These are phyloP conservation scores for Neurospora africana DNA, from an alignment of 495 filamentous ascomycete genomes.

Conservation along the genomic window DNA sequence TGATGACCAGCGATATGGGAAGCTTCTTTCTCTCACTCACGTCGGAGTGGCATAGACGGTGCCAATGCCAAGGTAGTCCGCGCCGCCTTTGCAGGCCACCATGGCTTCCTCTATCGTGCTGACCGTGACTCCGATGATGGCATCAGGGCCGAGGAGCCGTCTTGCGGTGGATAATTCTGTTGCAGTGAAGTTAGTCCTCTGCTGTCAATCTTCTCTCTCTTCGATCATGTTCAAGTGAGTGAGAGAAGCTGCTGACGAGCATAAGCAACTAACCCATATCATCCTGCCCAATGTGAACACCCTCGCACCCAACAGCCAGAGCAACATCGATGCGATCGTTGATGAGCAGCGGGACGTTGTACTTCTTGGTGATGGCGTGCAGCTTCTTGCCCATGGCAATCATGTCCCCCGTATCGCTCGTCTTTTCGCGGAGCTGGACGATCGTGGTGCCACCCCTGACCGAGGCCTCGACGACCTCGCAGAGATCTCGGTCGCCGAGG, in stretches of 20 bases:
- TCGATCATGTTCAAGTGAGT: not conserved
- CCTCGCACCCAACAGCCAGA: slow-evolving; percentile 73
- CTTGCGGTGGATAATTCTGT: slow-evolving; percentile 56
- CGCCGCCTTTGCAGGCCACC: slow-evolving; percentile 56
- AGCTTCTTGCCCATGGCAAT: slow-evolving; percentile 61
- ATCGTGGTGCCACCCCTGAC: slow-evolving; percentile 74
- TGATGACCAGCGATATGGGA: not conserved
- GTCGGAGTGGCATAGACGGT: slow-evolving; percentile 79
- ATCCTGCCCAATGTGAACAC: slow-evolving; percentile 90
- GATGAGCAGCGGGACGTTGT: slow-evolving; percentile 74
- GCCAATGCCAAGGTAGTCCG: slow-evolving; percentile 82
- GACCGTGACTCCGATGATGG: slow-evolving; percentile 59
- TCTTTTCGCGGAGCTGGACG: slow-evolving; percentile 88
- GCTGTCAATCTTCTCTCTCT: not conserved
- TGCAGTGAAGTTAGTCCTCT: not conserved
- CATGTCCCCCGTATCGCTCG: slow-evolving; percentile 60
- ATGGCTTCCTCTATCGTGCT: slow-evolving; percentile 57
- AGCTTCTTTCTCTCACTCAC: slow-evolving; percentile 28
- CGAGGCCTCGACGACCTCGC: slow-evolving; percentile 64
- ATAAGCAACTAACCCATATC: slow-evolving; percentile 57
- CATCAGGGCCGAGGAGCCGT: slow-evolving; percentile 58
- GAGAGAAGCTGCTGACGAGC: not conserved
- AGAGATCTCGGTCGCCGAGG: slow-evolving; percentile 58
- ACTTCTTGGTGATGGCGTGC: slow-evolving; percentile 54
- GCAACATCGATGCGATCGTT: slow-evolving; percentile 95